These are phyloP conservation scores for Phragmites australis DNA, from an alignment of 176 grass and related monocot species.

Conservation along the genomic window DNA sequence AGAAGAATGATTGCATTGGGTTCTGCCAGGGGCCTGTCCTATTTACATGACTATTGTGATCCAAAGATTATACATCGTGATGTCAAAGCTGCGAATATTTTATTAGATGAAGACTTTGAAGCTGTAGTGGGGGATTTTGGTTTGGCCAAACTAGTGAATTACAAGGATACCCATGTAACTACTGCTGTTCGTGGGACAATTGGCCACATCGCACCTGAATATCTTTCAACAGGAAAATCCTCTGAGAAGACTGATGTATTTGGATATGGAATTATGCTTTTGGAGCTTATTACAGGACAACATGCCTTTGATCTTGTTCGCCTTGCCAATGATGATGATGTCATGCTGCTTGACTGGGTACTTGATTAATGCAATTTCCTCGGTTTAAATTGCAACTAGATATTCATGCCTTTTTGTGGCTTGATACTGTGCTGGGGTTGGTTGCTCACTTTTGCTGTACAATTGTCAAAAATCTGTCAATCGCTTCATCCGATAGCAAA, in stretches of 20 bases:
- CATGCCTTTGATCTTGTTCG: conserved; percentile 90
- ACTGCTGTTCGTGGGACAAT: conserved; percentile 90
- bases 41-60: conserved; percentile 87
- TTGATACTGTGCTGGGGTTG: background rate
- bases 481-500: background rate
- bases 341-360: conserved; percentile 97
- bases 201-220: conserved; percentile 90
- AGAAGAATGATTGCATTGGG: conserved; percentile 76
- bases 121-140: conserved; percentile 90
- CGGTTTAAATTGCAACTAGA: background rate
- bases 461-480: background rate
- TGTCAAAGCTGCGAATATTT: conserved; percentile 89
- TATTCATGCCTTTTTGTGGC: background rate
- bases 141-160: conserved; percentile 89
- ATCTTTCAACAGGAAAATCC: conserved; percentile 87
- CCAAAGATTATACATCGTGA: conserved; percentile 90
- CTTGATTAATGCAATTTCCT: conserved; percentile 4
- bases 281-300: conserved; percentile 92
- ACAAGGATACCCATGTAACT: conserved; percentile 96
- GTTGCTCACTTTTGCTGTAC: background rate
- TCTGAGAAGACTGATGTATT: conserved; percentile 95
- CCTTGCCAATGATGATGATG: conserved; percentile 87
- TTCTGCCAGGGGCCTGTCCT: conserved; percentile 77
- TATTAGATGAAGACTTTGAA: conserved; percentile 84
- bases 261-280: conserved; percentile 90